Evolutionary conservation across 2,329 filamentous ascomycete genomes (phyloP).

Genomic region (Neonectria magnoliae): DNA sequence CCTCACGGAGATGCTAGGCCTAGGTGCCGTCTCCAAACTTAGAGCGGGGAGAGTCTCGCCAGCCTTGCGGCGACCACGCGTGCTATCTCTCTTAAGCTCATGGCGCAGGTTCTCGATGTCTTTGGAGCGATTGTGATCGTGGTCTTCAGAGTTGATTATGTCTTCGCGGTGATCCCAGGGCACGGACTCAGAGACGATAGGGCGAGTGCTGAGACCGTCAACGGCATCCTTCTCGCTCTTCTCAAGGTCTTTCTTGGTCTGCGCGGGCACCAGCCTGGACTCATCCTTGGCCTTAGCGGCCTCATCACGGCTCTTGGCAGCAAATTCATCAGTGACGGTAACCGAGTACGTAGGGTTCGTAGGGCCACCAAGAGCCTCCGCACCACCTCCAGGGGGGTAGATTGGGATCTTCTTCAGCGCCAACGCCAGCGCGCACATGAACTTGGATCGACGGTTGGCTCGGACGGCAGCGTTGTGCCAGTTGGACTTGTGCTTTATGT

Average conservation of each 20-base stretch:
- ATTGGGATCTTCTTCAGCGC: slow-evolving; percentile 91
- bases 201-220: slow-evolving; percentile 55
- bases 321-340: slow-evolving; percentile 74
- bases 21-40: slow-evolving; percentile 41
- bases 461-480: slow-evolving; percentile 89
- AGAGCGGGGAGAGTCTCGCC: slow-evolving; percentile 56
- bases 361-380: slow-evolving; percentile 68
- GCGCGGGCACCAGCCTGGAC: slow-evolving; percentile 69
- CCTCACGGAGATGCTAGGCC: slow-evolving; percentile 39
- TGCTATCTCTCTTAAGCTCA: slow-evolving; percentile 55
- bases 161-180: slow-evolving; percentile 41
- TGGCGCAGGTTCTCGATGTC: slow-evolving; percentile 53
- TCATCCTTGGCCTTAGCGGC: slow-evolving; percentile 70
- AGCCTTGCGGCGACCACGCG: slow-evolving; percentile 59
- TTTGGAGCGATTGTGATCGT: slow-evolving; percentile 47
- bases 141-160: slow-evolving; percentile 39
- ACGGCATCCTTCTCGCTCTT: slow-evolving; percentile 57
- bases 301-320: slow-evolving; percentile 69
- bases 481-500: slow-evolving; percentile 92
- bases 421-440: slow-evolving; percentile 91
- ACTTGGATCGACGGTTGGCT: slow-evolving; percentile 86
- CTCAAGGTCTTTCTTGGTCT: slow-evolving; percentile 41
- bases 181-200: slow-evolving; percentile 38
- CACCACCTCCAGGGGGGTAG: slow-evolving; percentile 79
- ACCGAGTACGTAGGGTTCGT: slow-evolving; percentile 87